phyloP scores from a whole-genome alignment of 495 filamentous ascomycete species.

The Xylaria longipes region DNA sequence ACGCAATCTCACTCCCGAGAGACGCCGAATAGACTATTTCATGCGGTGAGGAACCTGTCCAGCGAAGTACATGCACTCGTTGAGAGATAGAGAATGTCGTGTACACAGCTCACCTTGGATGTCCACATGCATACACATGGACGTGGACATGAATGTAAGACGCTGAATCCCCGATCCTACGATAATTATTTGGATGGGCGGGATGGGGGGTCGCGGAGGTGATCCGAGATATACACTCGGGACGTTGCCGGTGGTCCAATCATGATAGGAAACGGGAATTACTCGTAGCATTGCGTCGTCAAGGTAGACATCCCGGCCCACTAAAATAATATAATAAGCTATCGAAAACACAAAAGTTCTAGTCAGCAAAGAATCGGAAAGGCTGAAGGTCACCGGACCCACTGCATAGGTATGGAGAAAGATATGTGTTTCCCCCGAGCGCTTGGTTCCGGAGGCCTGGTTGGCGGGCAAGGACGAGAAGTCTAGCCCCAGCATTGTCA shows the following conservation, averaged over 20 bases:
- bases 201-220: neutral
- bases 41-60: conserved; percentile 5
- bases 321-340: neutral
- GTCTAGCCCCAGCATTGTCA: neutral
- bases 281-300: neutral
- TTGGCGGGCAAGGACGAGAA: neutral
- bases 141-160: neutral
- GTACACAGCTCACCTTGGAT: neutral
- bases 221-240: neutral
- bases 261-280: neutral
- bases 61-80: neutral
- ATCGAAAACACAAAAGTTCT: neutral
- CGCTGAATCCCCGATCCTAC: neutral
- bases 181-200: neutral
- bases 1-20: neutral
- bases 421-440: too few species aligned
- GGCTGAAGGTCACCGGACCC: neutral
- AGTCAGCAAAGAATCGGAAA: neutral
- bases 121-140: neutral
- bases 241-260: neutral
- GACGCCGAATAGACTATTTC: neutral
- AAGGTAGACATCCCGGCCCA: neutral
- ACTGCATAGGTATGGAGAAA: neutral
- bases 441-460: neutral
- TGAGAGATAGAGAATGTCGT: neutral